Conservation (phyloP, 176 grass and related monocot genomes). For the Carex parvula region DNA sequence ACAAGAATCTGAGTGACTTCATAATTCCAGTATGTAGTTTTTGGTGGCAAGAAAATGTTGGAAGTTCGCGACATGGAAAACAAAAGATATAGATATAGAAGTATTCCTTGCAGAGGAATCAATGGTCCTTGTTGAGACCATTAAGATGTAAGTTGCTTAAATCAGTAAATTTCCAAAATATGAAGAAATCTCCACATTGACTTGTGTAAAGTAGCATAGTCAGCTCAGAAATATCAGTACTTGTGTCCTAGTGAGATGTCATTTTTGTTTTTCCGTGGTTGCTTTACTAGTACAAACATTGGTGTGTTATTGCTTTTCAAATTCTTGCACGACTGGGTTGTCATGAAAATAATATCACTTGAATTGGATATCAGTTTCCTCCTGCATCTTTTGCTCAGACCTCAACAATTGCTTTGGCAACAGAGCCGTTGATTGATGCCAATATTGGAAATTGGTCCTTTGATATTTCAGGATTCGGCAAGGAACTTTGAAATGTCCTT, state of each 20-base stretch:
- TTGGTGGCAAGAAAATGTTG: background rate
- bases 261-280: background rate
- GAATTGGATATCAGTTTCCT: background rate
- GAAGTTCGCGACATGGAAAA: background rate
- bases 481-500: background rate
- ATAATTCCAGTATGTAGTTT: background rate
- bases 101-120: background rate
- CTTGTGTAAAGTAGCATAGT: background rate
- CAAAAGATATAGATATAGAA: background rate
- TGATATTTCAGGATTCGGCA: background rate
- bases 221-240: no score
- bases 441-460: background rate
- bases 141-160: conserved; percentile 4
- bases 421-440: background rate
- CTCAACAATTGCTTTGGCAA: background rate
- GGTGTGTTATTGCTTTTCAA: background rate
- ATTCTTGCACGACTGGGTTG: background rate
- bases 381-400: background rate
- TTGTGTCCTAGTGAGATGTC: background rate
- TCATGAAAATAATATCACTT: background rate
- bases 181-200: background rate
- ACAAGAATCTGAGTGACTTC: conserved; percentile 41
- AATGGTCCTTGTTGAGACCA: conserved; percentile 3
- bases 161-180: background rate
- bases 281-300: background rate